A percentile compares a stretch with the other conserved stretches of the same genome.
phyloP scores from a whole-genome alignment of 345 rosid genomes.

The Hibiscus syriacus region DNA sequence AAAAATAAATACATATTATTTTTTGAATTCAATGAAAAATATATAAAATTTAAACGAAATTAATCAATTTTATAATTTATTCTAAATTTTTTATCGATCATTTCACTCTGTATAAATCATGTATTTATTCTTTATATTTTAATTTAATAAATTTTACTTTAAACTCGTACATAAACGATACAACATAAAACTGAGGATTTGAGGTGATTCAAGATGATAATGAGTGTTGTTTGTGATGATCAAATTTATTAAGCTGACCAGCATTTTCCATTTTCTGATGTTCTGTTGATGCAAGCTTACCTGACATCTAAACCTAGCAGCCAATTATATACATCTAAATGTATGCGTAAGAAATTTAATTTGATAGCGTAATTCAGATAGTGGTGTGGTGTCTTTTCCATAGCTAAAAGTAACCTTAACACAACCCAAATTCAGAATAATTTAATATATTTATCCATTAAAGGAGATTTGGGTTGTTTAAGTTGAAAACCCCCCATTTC shows the following conservation, averaged over 20 bases:
- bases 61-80: too few relatives aligned
- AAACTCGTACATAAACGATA: too few relatives aligned
- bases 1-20: too few relatives aligned
- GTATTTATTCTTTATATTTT: too few relatives aligned
- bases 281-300: background rate
- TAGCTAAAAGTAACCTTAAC: constrained; percentile 9
- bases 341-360: constrained; percentile 3
- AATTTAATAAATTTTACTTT: too few relatives aligned
- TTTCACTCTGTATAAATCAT: too few relatives aligned
- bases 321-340: background rate
- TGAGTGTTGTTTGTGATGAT: background rate
- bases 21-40: too few relatives aligned
- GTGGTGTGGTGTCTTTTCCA: constrained; percentile 6
- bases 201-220: too few relatives aligned
- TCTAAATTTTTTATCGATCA: too few relatives aligned
- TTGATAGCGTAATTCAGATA: constrained; percentile 11
- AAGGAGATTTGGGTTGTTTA: background rate
- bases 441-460: constrained; percentile 1
- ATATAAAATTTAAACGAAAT: too few relatives aligned
- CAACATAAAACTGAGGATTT: too few relatives aligned
- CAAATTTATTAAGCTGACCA: background rate
- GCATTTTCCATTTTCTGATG: background rate
- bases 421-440: constrained; percentile 1
- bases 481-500: background rate
- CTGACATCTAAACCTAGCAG: background rate